Conservation (phyloP, 306 rosid species). For the Rubus idaeus region DNA sequence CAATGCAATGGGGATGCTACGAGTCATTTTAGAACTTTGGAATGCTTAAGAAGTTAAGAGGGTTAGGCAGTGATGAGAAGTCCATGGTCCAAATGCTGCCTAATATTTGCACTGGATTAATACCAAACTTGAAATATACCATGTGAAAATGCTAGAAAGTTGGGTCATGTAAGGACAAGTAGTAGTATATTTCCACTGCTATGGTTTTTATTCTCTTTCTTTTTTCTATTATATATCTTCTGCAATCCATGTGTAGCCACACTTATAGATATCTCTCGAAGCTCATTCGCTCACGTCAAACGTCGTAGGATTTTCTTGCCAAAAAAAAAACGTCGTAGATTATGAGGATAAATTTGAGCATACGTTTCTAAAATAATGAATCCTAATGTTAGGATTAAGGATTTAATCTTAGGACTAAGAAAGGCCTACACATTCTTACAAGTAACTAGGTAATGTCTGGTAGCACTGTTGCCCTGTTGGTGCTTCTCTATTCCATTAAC, state of each 20-base stretch:
- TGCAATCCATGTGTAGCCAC: neutral
- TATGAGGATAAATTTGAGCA: neutral
- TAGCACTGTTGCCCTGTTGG: neutral
- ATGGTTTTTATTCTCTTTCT: neutral
- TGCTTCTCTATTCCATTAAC: no score
- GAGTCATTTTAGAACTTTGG: neutral
- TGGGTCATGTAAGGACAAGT: neutral
- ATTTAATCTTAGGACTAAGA: neutral
- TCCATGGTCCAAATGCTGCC: constrained; percentile 1
- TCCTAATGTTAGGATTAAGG: no score
- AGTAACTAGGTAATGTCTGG: neutral
- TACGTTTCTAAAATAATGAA: no score
- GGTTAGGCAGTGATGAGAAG: constrained; percentile 10
- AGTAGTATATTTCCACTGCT: neutral
- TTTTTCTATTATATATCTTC: neutral
- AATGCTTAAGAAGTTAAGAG: neutral
- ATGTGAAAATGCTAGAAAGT: neutral
- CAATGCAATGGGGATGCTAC: neutral
- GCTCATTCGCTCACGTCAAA: no score
- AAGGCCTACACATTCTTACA: neutral
- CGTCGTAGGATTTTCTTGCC: neutral
- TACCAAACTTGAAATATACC: neutral
- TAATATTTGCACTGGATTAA: neutral
- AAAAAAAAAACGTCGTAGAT: no score
- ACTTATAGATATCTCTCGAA: no score